Base-by-base conservation (phyloP, 1,284 basidiomycete genomes). In the Xanthoconium separans region DNA sequence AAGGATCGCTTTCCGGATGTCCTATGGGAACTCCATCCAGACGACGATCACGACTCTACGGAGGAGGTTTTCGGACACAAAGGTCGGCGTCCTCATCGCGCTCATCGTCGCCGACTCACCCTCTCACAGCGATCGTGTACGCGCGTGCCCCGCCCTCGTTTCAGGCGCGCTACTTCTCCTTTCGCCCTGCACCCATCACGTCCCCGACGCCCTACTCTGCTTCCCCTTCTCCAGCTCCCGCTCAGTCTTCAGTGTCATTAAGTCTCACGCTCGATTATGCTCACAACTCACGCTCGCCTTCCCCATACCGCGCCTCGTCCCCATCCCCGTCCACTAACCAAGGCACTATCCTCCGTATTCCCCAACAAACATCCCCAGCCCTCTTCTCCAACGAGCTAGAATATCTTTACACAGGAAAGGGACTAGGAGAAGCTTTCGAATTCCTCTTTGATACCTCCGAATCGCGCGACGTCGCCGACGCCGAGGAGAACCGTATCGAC, bases 1-100 rank as follows among this genome's bases (percentile, higher is more conserved):
- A 89, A 89, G 69, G 87, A 93, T 56, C 78, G 91, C 52, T 96
- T 93, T 68, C 89, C 90, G n/a, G 95, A 97, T 75, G 91, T 98
- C 50, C 85, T 91, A 16, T 97, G 94, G 94, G 86, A 91, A 69
- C 76, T 90, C 22, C 71, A 73, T 16, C 73, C 71, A 44, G 81
- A 84, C 27, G 79, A 79, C 34, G 80, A 78, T 51, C 74, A 74
- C 27, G 73, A 76, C 31, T 65, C 73, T 11, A 67, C 72, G 36
- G 83, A 87, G 47, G 83, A 87, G 57, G 82, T 95, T 16, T 93
- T 89, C 84, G 93, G 91, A 2, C 93, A 96, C 73, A 95, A 96
- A 80, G 92, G 92, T 93, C 22, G 33, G 77, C 64, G 27, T 33
- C 18, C 8, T 47, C 45, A 7, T 55, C 54, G 39, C 47, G 3